phyloP scores from a whole-genome alignment of 192 early-diverging fungal species.

The Lunasporangiospora selenospora region DNA sequence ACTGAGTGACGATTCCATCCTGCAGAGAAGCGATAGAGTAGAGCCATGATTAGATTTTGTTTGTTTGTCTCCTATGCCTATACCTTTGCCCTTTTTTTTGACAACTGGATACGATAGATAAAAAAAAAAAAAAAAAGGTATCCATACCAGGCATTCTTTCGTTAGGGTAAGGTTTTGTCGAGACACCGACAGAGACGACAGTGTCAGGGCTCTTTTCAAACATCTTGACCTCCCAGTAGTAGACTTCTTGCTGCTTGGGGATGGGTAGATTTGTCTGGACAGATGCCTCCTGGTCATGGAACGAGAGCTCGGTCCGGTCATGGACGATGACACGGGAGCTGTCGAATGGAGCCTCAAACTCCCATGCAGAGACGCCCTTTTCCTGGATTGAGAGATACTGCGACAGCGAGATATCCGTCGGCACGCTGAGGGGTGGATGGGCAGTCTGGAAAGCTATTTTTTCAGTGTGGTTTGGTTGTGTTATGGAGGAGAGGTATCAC shows the following conservation, averaged over 20 bases:
- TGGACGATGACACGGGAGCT: conserved; percentile 66
- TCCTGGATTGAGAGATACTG: conserved; percentile 80
- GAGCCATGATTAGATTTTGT: neutral
- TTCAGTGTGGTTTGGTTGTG: too few species aligned
- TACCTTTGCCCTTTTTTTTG: neutral
- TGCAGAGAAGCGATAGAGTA: conserved; percentile 3
- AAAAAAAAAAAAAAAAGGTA: neutral
- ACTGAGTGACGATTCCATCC: conserved; percentile 82
- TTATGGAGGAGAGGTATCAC: too few species aligned
- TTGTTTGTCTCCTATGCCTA: neutral
- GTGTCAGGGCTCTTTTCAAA: conserved; percentile 75
- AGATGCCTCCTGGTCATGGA: conserved; percentile 74
- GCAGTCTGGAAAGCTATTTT: conserved; percentile 71
- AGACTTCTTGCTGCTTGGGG: conserved; percentile 83
- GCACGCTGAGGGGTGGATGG: conserved; percentile 76
- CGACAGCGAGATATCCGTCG: conserved; percentile 77
- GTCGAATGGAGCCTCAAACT: conserved; percentile 70
- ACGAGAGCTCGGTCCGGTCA: conserved; percentile 75
- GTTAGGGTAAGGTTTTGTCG: conserved; percentile 79
- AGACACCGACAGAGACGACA: conserved; percentile 72
- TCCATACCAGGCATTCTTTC: conserved; percentile 66
- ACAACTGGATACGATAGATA: neutral
- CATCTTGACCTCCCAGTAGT: conserved; percentile 87
- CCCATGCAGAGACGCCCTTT: conserved; percentile 86
- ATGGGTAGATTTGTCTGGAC: conserved; percentile 84